Base-by-base conservation (phyloP, 2,329 filamentous ascomycete genomes). In the Botryotinia convoluta region DNA sequence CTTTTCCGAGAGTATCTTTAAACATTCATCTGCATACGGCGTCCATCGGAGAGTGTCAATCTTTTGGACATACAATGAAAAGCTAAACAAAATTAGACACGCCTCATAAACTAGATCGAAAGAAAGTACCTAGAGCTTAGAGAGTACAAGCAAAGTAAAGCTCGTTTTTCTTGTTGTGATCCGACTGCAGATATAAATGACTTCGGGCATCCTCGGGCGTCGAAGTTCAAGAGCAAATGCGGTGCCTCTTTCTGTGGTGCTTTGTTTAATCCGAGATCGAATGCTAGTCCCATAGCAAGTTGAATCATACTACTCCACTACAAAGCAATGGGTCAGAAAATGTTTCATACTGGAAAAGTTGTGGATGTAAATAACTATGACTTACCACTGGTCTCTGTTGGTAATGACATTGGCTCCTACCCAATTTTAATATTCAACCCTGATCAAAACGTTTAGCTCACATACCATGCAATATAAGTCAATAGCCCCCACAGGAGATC, bases 31-130 rank as follows among this genome's bases (percentile, higher is more conserved):
- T 83, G 91, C 85, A 69, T 89, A 85, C 1, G 85, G 76, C 0
- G 85, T 89, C 89, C 89, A 92, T 3, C 82, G 83, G 67, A 91
- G 81, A 2, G 84, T 77, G 70, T 90, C 87, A 68, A 84, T 82
- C 63, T 84, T 84, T 37, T 84, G 84, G 22, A 87, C 81, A 70
- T 82, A 85, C 4, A 78, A 81, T 65, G 82, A 79, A 72, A 80
- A 79, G 73, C 82, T 84, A 71, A 8, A 74, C 69, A 77, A 6
- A 79, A 64, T 72, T 78, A 51, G 26, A 29, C 37, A 68, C 39
- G 69, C 48, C 39, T 51, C 59, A 39, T 3, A 61, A 37, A 29
- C 1, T 4, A n/a, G 1, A 26, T 48, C 44, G 29, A 78, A 79
- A 72, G 29, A 4, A 75, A 78, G 74, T 77, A 84, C 83, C 77